Conservation (phyloP, 768 basidiomycete species). For the Hebeloma cylindrosporum region DNA sequence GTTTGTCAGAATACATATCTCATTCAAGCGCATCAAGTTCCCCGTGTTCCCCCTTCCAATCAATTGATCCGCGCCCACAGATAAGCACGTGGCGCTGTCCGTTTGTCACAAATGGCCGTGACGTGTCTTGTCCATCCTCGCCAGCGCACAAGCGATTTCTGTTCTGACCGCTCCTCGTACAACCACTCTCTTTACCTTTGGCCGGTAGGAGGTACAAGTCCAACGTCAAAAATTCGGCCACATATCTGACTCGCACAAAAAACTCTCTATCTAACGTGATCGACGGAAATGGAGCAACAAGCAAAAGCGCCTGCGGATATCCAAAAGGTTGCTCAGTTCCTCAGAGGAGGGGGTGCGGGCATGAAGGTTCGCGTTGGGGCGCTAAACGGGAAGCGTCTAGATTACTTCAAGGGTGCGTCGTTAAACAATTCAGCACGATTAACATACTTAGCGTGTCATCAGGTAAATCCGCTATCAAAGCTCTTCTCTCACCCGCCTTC, state of each 20-base stretch:
- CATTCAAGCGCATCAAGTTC: too few relatives aligned
- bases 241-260: too few relatives aligned
- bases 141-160: slow-evolving; percentile 20
- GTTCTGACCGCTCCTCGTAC: not conserved
- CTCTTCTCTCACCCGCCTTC: slow-evolving; percentile 90
- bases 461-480: slow-evolving; percentile 95
- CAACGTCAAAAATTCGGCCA: too few relatives aligned
- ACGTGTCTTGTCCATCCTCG: slow-evolving; percentile 20
- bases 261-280: too few relatives aligned
- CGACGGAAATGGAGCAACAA: slow-evolving; percentile 63
- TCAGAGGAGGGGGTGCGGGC: slow-evolving; percentile 82
- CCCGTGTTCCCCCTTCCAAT: not conserved
- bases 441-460: slow-evolving; percentile 10
- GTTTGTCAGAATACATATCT: too few relatives aligned
- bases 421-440: not conserved
- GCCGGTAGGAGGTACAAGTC: not conserved
- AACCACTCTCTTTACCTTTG: not conserved
- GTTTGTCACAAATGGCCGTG: slow-evolving; percentile 10
- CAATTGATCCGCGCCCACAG: slow-evolving; percentile 4
- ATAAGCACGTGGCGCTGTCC: not conserved
- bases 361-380: slow-evolving; percentile 90
- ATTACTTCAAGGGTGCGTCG: slow-evolving; percentile 93
- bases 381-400: slow-evolving; percentile 89
- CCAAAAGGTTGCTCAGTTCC: slow-evolving; percentile 80
- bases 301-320: slow-evolving; percentile 76